Percentiles rank a stretch among this genome's conserved stretches.
Evolutionary conservation across 2,329 filamentous ascomycete species (phyloP).

Genomic region (Aspergillus hiratsukae): DNA sequence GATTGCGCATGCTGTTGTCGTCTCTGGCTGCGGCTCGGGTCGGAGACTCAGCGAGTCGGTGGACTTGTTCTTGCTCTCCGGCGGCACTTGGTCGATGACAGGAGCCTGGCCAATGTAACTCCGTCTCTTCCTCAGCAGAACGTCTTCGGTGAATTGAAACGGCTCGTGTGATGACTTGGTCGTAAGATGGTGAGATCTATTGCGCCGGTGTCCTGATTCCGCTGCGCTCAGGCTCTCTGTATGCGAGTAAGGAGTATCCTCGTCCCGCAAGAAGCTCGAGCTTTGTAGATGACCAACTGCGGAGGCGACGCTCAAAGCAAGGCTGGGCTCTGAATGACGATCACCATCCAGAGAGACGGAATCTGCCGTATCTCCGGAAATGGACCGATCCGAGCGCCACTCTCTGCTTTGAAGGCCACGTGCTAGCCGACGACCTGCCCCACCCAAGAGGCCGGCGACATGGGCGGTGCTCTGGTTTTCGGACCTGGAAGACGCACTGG

Average conservation of each 20-base stretch:
- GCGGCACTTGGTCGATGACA: constrained; percentile 11
- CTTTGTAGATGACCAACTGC: constrained; percentile 41
- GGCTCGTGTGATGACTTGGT: constrained; percentile 29
- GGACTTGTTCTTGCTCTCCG: constrained; percentile 20
- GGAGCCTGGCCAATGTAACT: constrained; percentile 22
- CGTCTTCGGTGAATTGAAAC: constrained; percentile 33
- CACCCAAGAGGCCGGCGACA: constrained; percentile 38
- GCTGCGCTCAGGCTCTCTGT: constrained; percentile 7
- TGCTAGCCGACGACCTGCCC: constrained; percentile 34
- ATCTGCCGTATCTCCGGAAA: constrained; percentile 34
- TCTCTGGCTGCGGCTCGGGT: constrained; percentile 8
- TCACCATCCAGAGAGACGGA: constrained; percentile 32
- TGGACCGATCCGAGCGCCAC: constrained; percentile 30
- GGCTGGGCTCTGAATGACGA: constrained; percentile 38
- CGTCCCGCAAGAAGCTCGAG: constrained; percentile 33
- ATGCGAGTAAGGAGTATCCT: constrained; percentile 12
- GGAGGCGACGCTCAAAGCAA: constrained; percentile 42
- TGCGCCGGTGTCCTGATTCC: constrained; percentile 29
- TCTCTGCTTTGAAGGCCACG: constrained; percentile 35
- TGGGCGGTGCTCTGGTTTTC: constrained; percentile 30
- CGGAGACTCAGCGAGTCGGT: constrained; percentile 19
- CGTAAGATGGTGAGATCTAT: constrained; percentile 34
- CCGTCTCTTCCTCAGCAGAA: constrained; percentile 28
- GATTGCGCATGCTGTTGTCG: constrained; percentile 10
- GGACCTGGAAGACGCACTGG: constrained; percentile 24